phyloP scores from a whole-genome alignment of 352 stramenopile species.

The Phytophthora megakarya region DNA sequence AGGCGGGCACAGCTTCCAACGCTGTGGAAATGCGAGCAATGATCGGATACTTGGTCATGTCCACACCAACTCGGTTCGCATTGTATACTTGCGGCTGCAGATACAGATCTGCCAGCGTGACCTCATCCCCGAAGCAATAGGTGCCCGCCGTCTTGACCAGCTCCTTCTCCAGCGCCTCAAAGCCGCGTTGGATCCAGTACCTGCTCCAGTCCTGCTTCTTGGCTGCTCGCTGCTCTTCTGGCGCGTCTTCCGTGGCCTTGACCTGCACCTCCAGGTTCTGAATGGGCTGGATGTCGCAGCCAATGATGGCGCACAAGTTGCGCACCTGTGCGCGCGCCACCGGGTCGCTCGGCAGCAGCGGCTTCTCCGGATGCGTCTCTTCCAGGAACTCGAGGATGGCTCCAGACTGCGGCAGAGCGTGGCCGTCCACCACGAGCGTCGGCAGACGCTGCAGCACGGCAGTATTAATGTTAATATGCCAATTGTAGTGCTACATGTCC shows the following conservation, averaged over 20 bases:
- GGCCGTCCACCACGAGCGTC: conserved; percentile 83
- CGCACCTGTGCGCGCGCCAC: conserved; percentile 74
- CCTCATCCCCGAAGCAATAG: conserved; percentile 77
- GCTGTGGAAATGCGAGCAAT: conserved; percentile 78
- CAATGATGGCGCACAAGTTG: conserved; percentile 92
- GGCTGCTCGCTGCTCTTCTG: conserved; percentile 55
- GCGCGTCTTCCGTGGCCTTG: conserved; percentile 48
- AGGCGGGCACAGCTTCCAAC: conserved; percentile 76
- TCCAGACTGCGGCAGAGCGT: conserved; percentile 78
- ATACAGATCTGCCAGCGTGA: conserved; percentile 91
- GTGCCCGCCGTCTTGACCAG: conserved; percentile 53
- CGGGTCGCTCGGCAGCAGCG: conserved; percentile 77
- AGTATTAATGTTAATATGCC: background rate
- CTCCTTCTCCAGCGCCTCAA: conserved; percentile 81
- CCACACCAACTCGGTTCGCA: conserved; percentile 85
- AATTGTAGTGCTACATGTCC: background rate
- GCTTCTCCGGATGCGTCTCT: conserved; percentile 69
- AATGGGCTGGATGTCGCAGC: conserved; percentile 91
- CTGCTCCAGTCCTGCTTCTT: conserved; percentile 55
- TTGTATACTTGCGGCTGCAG: conserved; percentile 95
- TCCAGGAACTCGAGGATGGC: conserved; percentile 96
- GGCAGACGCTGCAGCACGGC: conserved; percentile 59
- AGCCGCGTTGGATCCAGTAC: conserved; percentile 84
- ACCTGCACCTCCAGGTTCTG: conserved; percentile 87
- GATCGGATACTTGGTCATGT: conserved; percentile 90